Base-by-base conservation (phyloP, 179 eudicot species). In the Patellifolia procumbens region DNA sequence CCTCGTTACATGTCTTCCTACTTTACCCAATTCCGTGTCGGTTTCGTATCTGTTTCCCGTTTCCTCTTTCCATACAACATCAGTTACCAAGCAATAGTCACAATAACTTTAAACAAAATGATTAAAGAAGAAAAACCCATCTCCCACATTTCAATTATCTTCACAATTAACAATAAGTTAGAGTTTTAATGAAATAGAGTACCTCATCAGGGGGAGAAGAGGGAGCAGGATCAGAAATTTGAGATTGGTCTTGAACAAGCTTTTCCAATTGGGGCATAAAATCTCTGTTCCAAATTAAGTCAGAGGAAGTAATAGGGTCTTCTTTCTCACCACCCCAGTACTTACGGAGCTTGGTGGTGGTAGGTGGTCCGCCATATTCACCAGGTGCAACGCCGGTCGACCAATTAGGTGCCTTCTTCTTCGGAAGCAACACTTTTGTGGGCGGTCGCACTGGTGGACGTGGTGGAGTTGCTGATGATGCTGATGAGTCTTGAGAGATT, bases 331-430 rank as follows among this genome's bases (percentile, higher is more conserved):
- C 96, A 19, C 97, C 98, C 97, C 97, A 92, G 70, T 87, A 92
- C 81, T 92, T 89, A 8, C 97, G 80, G 59, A 90, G 97, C 91
- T 90, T 94, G 42, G 91, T 77, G 29, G 91, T 83, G n/a, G 91
- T 78, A 13, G 97, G 97, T 2, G 98, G 98, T 66, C 98, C 97
- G 0, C 97, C 97, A 61, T 91, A 91, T 3, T 94, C 98, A 0
- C 97, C 98, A 1, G 97, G 96, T 1, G 85, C 90, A 7, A 84
- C 85, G 1, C 98, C 98, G 3, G 91, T 90, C 60, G 95, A 84
- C 97, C 97, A 94, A 72, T 94, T 92, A 83, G 71, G 5, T 2
- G 98, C 88, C 88, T 92, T 94, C 81, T 91, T 90, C 49, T 91
- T 83, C 10, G 97, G 97, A 1, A 94, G 86, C 0, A 94, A 51